Evolutionary conservation across 2,329 filamentous ascomycete genomes (phyloP), one percentile per base, ranked within the genome.

Genomic region (Penicillium sp.): DNA sequence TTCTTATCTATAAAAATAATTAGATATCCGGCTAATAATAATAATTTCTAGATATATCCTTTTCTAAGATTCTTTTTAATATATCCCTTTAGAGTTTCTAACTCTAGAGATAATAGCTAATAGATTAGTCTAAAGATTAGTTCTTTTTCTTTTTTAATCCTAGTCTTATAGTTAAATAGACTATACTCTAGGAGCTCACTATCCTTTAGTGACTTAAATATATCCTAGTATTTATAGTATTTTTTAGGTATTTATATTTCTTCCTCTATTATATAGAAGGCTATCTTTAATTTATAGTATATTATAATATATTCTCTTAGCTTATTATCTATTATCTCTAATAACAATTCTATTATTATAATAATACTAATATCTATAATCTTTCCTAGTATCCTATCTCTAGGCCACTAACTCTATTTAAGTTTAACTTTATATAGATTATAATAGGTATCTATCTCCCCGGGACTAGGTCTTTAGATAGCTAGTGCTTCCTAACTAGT

Each of bases 41-140:
- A 26, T 29, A 37, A 47, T 37, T 41, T 32, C 29, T 26, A 18
- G 21, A 45, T 45, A 26, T 34, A 30, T 37, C 7, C 12, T n/a
- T 49, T 52, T 36, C 26, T 54, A 18, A 54, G 27, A 13, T 27
- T 45, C 29, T 46, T 36, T 15, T 46, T 48, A 45, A 51, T 47
- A 41, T 45, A 37, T 47, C 24, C 27, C 23, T 47, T 43, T 37
- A 50, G 15, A 17, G 13, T 45, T 40, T 23, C 32, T 48, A 34
- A 41, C 20, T 45, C 20, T 15, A 33, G 6, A 2, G 8, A 2
- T 23, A 45, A 45, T 23, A 45, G 8, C 15, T 45, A 34, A 17
- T 45, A 45, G 13, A 45, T 45, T 20, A 12, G 13, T 34, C 8
- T 32, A 34, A 45, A 45, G 7, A 24, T 45, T 32, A 24, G 20